These are phyloP conservation scores for Ceratocystis cacaofunesta DNA, from an alignment of 2,329 filamentous ascomycete genomes.

Conservation along the genomic window DNA sequence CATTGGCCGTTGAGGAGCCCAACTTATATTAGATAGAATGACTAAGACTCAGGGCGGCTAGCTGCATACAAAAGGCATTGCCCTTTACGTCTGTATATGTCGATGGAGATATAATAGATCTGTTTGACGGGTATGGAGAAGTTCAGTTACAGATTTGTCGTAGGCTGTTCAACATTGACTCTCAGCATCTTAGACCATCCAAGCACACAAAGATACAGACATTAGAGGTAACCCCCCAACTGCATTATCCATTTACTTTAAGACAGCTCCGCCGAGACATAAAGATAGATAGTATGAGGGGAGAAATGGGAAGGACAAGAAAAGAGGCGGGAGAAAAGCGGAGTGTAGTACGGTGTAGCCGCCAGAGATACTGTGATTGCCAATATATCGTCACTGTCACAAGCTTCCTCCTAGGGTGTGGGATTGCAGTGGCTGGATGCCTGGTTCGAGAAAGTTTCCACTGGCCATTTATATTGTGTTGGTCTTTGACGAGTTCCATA, in stretches of 20 bases:
- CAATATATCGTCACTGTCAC: constrained; percentile 10
- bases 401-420: background rate
- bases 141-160: background rate
- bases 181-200: background rate
- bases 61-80: background rate
- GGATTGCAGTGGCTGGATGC: background rate
- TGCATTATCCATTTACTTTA: constrained; percentile 1
- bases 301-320: background rate
- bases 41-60: background rate
- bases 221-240: background rate
- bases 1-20: background rate
- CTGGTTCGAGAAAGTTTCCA: background rate
- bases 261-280: background rate
- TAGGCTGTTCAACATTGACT: background rate
- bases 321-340: background rate
- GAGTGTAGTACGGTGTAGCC: constrained; percentile 1
- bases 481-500: background rate
- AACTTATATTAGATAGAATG: background rate
- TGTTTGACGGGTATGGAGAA: background rate
- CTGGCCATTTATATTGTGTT: background rate
- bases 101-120: background rate
- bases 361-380: background rate
- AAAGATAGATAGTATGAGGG: background rate
- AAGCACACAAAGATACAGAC: background rate
- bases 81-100: background rate